These are phyloP conservation scores for Syncephalastrum sp. DNA, from an alignment of 371 early-diverging fungal genomes.

Conservation along the genomic window DNA sequence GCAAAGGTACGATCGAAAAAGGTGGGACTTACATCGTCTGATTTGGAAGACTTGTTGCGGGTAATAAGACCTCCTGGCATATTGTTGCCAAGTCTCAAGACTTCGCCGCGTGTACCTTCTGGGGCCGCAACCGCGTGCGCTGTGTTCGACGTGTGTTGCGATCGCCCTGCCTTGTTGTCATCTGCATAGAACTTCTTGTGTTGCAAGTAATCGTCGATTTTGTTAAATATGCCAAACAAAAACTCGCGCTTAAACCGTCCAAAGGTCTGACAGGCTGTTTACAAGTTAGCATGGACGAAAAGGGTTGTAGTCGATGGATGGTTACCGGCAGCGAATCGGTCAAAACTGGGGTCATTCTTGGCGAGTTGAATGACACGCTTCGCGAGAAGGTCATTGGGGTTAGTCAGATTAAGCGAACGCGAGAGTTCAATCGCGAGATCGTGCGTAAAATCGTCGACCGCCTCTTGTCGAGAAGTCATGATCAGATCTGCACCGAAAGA, in stretches of 20 bases:
- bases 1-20: not conserved
- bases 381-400: slow-evolving; percentile 60
- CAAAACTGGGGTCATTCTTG: slow-evolving; percentile 47
- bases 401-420: slow-evolving; percentile 56
- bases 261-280: slow-evolving; percentile 57
- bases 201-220: slow-evolving; percentile 37
- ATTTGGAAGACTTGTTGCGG: slow-evolving; percentile 43
- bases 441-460: slow-evolving; percentile 43
- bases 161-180: slow-evolving; percentile 7
- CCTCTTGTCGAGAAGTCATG: slow-evolving; percentile 31
- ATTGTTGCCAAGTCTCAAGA: slow-evolving; percentile 36
- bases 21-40: slow-evolving; percentile 31
- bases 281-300: not conserved
- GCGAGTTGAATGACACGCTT: slow-evolving; percentile 62
- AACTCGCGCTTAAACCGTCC: slow-evolving; percentile 59
- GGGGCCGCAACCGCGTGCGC: not conserved
- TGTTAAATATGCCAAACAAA: slow-evolving; percentile 47
- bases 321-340: slow-evolving; percentile 52
- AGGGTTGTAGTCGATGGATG: slow-evolving; percentile 1
- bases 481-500: too few relatives aligned
- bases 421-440: slow-evolving; percentile 62
- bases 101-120: slow-evolving; percentile 24
- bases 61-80: slow-evolving; percentile 45
- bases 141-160: not conserved
- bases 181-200: slow-evolving; percentile 7